phyloP scores from a whole-genome alignment of 1,284 basidiomycete genomes.

The Thelephora terrestris region DNA sequence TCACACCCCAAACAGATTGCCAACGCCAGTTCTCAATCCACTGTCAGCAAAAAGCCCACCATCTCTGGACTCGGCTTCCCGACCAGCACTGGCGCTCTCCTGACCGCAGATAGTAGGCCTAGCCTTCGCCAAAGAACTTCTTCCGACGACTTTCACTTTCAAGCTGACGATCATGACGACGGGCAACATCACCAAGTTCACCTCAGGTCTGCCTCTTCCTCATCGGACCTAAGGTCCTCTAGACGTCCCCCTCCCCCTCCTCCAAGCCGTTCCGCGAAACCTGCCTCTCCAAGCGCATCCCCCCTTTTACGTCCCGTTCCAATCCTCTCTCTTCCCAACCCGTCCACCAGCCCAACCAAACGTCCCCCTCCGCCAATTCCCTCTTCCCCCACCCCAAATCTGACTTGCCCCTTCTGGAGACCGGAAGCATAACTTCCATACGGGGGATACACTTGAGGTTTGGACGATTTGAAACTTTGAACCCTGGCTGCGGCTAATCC shows the following conservation, averaged over 20 bases:
- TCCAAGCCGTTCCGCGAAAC: conserved; percentile 4
- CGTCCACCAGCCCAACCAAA: background rate
- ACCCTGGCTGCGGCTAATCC: no score
- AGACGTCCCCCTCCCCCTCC: conserved; percentile 1
- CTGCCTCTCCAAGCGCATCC: background rate
- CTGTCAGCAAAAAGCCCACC: conserved; percentile 8
- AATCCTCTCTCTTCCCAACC: background rate
- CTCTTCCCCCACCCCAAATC: background rate
- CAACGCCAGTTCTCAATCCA: conserved; percentile 14
- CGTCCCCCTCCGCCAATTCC: background rate
- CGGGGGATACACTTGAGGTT: no score
- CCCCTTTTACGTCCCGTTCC: background rate
- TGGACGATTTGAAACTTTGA: no score
- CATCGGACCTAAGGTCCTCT: conserved; percentile 36
- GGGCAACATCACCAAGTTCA: conserved; percentile 14
- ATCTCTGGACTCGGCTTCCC: conserved; percentile 1
- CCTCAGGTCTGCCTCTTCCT: conserved; percentile 37
- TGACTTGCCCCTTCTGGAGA: background rate
- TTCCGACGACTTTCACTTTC: conserved; percentile 23
- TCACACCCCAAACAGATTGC: conserved; percentile 59
- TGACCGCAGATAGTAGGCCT: conserved; percentile 19
- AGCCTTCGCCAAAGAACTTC: conserved; percentile 31
- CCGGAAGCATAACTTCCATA: no score
- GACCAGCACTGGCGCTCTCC: conserved; percentile 11
- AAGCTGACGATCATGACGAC: conserved; percentile 3